Conservation (phyloP, 1,139 yeast species). For the Taphrina wiesneri region DNA sequence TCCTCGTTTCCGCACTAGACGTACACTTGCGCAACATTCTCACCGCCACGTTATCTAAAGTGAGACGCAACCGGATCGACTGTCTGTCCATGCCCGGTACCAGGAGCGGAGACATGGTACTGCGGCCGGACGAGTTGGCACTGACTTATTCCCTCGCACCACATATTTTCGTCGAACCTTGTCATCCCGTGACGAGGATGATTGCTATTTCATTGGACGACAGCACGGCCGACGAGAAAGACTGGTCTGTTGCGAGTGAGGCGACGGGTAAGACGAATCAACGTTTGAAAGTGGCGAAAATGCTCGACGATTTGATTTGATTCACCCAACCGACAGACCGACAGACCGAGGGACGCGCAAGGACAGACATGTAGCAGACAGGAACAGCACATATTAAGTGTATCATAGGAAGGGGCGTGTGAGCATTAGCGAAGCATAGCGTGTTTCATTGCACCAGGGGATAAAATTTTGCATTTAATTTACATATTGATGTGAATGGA, state of each 20-base stretch:
- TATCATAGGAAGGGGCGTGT: background rate
- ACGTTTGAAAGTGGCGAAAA: conserved; percentile 12
- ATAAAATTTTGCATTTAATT: background rate
- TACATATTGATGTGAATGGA: background rate
- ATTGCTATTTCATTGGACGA: conserved; percentile 12
- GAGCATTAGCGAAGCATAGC: conserved; percentile 24
- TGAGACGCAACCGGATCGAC: conserved; percentile 18
- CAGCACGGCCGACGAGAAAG: conserved; percentile 1
- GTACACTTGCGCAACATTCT: conserved; percentile 27
- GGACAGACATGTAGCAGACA: background rate
- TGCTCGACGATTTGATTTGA: conserved; percentile 17
- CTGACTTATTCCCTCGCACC: conserved; percentile 22
- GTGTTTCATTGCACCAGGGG: background rate
- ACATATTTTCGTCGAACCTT: conserved; percentile 19
- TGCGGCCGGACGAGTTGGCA: conserved; percentile 24
- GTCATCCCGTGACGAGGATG: conserved; percentile 24
- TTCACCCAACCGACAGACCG: too few relatives aligned
- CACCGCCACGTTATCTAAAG: conserved; percentile 14
- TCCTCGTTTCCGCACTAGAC: conserved; percentile 23
- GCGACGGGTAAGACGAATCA: background rate
- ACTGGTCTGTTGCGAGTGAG: background rate
- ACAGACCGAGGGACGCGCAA: too few relatives aligned
- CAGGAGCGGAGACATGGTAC: background rate
- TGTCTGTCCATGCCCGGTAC: conserved; percentile 5
- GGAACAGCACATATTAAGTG: background rate